These are phyloP conservation scores for Paragyromitra xinjiangensis DNA, from an alignment of 495 filamentous ascomycete species.

Conservation along the genomic window DNA sequence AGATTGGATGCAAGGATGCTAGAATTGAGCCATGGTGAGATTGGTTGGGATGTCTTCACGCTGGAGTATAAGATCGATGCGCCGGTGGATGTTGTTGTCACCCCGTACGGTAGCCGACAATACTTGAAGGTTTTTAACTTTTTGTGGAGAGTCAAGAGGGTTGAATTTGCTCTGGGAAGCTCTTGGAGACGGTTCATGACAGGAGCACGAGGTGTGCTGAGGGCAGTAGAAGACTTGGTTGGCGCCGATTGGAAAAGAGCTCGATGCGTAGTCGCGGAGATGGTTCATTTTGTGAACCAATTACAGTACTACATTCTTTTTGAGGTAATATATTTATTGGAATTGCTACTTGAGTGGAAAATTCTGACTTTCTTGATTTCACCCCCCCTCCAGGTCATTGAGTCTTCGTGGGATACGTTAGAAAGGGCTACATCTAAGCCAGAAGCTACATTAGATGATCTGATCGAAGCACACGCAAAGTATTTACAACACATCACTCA, in stretches of 20 bases:
- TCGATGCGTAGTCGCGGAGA: conserved; percentile 87
- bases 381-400: conserved; percentile 71
- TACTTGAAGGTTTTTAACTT: conserved; percentile 99
- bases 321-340: conserved; percentile 62
- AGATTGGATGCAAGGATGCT: conserved; percentile 96
- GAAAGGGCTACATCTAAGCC: conserved; percentile 80
- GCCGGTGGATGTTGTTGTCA: conserved; percentile 96
- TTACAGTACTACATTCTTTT: conserved; percentile 99
- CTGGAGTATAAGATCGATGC: conserved; percentile 98
- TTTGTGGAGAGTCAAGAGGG: conserved; percentile 96
- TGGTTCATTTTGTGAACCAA: conserved; percentile 98
- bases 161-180: conserved; percentile 89
- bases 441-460: conserved; percentile 88
- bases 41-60: conserved; percentile 99
- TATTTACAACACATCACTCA: conserved; percentile 95
- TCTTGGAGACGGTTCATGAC: conserved; percentile 98
- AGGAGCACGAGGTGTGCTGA: conserved; percentile 89
- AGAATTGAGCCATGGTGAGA: conserved; percentile 93
- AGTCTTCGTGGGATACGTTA: conserved; percentile 88
- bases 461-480: conserved; percentile 87
- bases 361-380: conserved; percentile 2
- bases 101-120: conserved; percentile 89
- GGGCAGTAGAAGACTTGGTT: conserved; percentile 76
- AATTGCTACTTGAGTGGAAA: background rate
- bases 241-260: conserved; percentile 88